Percentiles rank a stretch among this genome's conserved stretches.
Conservation (phyloP, 495 filamentous ascomycete species). For the Neurospora terricola region DNA sequence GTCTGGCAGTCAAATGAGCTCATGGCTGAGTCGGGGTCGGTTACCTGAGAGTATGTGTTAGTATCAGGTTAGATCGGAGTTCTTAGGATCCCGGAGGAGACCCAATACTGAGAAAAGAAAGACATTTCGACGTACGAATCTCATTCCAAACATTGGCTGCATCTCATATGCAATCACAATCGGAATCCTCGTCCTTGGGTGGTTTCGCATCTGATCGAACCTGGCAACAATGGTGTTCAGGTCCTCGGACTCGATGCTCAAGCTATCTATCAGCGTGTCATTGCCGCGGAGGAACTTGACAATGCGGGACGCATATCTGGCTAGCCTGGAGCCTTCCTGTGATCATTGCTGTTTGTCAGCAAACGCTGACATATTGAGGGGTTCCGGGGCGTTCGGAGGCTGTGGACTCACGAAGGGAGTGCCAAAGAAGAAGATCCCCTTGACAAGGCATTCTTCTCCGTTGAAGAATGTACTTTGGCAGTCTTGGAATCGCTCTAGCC, state of each 20-base stretch:
- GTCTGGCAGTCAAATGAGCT: background rate
- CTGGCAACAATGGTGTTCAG: conserved; percentile 5
- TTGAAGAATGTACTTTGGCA: conserved; percentile 3
- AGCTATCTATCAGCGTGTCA: conserved; percentile 5
- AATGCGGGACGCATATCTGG: background rate
- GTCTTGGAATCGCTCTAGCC: background rate
- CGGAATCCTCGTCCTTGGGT: conserved; percentile 2
- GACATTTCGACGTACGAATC: conserved; percentile 2
- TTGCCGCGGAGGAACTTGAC: conserved; percentile 8
- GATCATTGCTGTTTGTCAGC: background rate
- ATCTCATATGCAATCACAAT: conserved; percentile 8
- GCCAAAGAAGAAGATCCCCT: conserved; percentile 11
- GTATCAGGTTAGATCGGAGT: background rate
- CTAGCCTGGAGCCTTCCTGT: conserved; percentile 6
- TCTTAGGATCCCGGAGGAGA: background rate
- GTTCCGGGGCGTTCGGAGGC: background rate
- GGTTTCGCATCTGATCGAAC: conserved; percentile 8
- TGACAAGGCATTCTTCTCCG: conserved; percentile 6
- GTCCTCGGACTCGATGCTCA: conserved; percentile 1
- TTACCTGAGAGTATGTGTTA: background rate
- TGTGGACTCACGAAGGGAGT: conserved; percentile 7
- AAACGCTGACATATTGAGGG: background rate
- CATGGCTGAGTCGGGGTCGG: conserved; percentile 6
- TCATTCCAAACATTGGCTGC: conserved; percentile 6
- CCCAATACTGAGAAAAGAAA: background rate